phyloP scores from a whole-genome alignment of 495 filamentous ascomycete species.

The Aspergillus biplanus region DNA sequence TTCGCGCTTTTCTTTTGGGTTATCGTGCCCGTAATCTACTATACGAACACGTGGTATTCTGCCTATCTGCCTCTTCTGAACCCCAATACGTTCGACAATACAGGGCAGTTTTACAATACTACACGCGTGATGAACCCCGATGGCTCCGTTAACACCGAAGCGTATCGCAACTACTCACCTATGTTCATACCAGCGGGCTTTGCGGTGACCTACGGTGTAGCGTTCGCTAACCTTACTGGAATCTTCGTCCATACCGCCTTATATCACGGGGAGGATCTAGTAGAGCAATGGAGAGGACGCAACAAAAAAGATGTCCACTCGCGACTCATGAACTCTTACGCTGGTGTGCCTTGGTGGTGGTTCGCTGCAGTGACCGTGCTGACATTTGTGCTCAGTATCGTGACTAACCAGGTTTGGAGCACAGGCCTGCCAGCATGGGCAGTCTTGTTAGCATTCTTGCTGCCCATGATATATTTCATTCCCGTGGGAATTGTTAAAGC shows the following conservation, averaged over 20 bases:
- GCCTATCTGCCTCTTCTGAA: conserved; percentile 52
- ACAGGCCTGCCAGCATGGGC: conserved; percentile 71
- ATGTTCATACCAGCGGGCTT: conserved; percentile 54
- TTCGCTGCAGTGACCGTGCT: conserved; percentile 40
- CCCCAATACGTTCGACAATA: conserved; percentile 52
- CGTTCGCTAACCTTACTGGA: conserved; percentile 70
- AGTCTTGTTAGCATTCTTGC: conserved; percentile 60
- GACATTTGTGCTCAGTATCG: conserved; percentile 63
- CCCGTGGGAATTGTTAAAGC: conserved; percentile 61
- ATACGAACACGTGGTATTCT: conserved; percentile 68
- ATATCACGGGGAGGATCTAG: conserved; percentile 66
- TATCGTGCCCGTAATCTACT: conserved; percentile 75
- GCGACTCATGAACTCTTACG: conserved; percentile 44
- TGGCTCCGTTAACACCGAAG: conserved; percentile 44
- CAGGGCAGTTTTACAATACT: conserved; percentile 46
- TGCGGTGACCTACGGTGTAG: conserved; percentile 64
- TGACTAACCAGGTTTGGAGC: conserved; percentile 65
- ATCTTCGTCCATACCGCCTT: conserved; percentile 68
- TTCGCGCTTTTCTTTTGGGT: conserved; percentile 90
- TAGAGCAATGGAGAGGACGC: conserved; percentile 60
- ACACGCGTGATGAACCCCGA: conserved; percentile 44
- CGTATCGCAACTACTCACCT: conserved; percentile 48
- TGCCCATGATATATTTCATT: conserved; percentile 48
- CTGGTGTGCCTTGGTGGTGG: conserved; percentile 50
- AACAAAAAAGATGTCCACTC: conserved; percentile 59